These are phyloP conservation scores for Dothistroma pini DNA, from an alignment of 2,329 filamentous ascomycete genomes.

Conservation along the genomic window DNA sequence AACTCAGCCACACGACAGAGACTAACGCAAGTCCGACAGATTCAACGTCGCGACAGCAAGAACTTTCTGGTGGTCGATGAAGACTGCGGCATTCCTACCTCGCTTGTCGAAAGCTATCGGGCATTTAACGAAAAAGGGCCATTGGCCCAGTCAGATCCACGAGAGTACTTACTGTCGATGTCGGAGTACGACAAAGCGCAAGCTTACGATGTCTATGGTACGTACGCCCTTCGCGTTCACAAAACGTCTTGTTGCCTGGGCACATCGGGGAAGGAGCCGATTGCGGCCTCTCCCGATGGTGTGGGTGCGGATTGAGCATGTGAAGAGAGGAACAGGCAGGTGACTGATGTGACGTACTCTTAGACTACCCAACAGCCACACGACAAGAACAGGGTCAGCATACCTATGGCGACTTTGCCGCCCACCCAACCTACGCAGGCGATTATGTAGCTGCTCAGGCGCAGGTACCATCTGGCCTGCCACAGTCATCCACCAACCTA, in stretches of 20 bases:
- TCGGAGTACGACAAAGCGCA: slow-evolving; percentile 76
- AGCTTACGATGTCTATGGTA: slow-evolving; percentile 76
- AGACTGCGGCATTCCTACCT: slow-evolving; percentile 34
- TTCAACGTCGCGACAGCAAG: slow-evolving; percentile 31
- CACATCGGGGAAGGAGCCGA: slow-evolving; percentile 7
- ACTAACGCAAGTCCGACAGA: slow-evolving; percentile 19
- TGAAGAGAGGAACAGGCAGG: slow-evolving; percentile 32
- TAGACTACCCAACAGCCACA: slow-evolving; percentile 55
- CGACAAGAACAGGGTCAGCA: slow-evolving; percentile 56
- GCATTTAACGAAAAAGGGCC: slow-evolving; percentile 48
- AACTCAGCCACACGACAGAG: slow-evolving; percentile 20
- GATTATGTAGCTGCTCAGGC: slow-evolving; percentile 50
- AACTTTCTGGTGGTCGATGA: slow-evolving; percentile 35
- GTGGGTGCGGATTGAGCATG: slow-evolving; percentile 20
- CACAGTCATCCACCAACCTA: slow-evolving; percentile 43
- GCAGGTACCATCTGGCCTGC: slow-evolving; percentile 48
- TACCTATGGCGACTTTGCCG: slow-evolving; percentile 44
- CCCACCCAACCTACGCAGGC: slow-evolving; percentile 48
- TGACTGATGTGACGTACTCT: slow-evolving; percentile 47
- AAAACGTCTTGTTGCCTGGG: slow-evolving; percentile 10
- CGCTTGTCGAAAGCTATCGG: slow-evolving; percentile 32
- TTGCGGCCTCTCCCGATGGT: slow-evolving; percentile 11
- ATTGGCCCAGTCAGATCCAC: slow-evolving; percentile 47
- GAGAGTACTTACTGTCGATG: slow-evolving; percentile 61
- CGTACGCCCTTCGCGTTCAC: slow-evolving; percentile 41